Percentiles rank a stretch among this genome's conserved stretches.
Conservation (phyloP, 768 basidiomycete genomes). For the Clathrus columnatus region DNA sequence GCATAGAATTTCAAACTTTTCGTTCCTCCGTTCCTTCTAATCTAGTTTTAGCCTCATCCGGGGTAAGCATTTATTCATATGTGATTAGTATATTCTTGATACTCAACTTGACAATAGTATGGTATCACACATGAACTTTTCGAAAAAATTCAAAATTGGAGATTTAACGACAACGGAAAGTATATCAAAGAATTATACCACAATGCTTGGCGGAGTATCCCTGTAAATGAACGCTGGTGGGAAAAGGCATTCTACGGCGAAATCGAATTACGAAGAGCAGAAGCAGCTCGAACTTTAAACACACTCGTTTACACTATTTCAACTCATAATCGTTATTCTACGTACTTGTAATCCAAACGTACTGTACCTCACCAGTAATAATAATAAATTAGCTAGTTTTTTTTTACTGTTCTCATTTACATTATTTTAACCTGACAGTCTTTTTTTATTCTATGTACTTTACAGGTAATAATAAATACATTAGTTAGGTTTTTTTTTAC, state of each 20-base stretch:
- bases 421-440: neutral
- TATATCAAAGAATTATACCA: neutral
- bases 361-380: too few relatives aligned
- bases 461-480: too few relatives aligned
- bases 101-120: neutral
- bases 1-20: neutral
- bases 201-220: neutral
- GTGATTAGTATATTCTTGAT: neutral
- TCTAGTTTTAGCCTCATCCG: neutral
- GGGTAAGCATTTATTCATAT: neutral
- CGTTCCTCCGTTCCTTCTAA: neutral
- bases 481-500: too few relatives aligned
- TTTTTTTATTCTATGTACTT: neutral
- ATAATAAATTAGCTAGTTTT: too few relatives aligned
- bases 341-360: neutral
- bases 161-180: neutral
- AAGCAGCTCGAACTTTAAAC: neutral
- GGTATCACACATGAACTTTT: neutral
- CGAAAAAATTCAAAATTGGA: neutral
- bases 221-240: neutral
- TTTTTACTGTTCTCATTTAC: too few relatives aligned
- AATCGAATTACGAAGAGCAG: neutral
- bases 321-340: neutral
- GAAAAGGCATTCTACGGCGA: neutral
- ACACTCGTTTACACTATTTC: neutral